phyloP scores from a whole-genome alignment of 2,329 filamentous ascomycete species.

The Blumeria hordei region DNA sequence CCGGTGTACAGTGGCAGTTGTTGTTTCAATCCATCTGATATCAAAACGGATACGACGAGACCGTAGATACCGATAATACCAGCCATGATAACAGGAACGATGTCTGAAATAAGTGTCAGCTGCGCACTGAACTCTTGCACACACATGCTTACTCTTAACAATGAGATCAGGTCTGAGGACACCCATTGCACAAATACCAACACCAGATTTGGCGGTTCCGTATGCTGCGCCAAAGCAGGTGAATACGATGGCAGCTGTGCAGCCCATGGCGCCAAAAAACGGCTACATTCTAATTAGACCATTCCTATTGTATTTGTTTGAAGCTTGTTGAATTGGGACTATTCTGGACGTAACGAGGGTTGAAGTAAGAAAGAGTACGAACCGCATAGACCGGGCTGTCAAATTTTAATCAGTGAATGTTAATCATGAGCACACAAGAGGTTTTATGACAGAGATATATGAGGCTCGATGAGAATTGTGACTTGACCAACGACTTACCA shows the following conservation, averaged over 20 bases:
- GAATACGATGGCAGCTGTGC: slow-evolving; percentile 85
- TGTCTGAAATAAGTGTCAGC: slow-evolving; percentile 35
- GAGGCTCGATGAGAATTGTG: slow-evolving; percentile 3
- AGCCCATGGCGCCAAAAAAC: slow-evolving; percentile 96
- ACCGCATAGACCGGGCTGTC: slow-evolving; percentile 92
- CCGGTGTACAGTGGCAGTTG: slow-evolving; percentile 52
- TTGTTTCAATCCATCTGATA: slow-evolving; percentile 57
- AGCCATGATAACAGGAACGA: slow-evolving; percentile 99
- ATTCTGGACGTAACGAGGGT: not conserved
- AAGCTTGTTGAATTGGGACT: not conserved
- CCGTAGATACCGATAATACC: slow-evolving; percentile 99
- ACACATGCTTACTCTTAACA: slow-evolving; percentile 66
- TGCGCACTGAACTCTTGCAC: not conserved
- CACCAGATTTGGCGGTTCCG: slow-evolving; percentile 96
- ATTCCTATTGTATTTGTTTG: slow-evolving; percentile 1
- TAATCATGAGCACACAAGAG: too few species aligned
- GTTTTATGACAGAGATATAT: too few species aligned
- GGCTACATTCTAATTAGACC: slow-evolving; percentile 23
- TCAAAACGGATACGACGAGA: slow-evolving; percentile 67
- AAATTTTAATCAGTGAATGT: too few species aligned
- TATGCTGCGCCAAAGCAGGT: slow-evolving; percentile 93
- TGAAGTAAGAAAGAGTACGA: slow-evolving; percentile 27
- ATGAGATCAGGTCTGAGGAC: slow-evolving; percentile 93
- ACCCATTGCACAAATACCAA: slow-evolving; percentile 96
- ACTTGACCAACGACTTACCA: slow-evolving; percentile 39